Base-by-base conservation (phyloP, 257 asterid genomes). In the Primulina huaijiensis region DNA sequence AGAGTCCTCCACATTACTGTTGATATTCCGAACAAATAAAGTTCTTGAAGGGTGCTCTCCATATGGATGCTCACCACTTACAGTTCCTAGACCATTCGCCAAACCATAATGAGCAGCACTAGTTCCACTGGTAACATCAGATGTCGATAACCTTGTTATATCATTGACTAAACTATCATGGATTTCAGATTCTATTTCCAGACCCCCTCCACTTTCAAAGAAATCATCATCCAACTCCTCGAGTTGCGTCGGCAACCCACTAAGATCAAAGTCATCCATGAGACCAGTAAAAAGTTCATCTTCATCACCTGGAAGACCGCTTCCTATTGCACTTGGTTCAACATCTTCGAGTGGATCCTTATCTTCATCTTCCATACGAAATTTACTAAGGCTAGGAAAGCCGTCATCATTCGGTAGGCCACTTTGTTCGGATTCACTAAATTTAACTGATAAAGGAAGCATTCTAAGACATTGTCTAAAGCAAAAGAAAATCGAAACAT, bases 151-250 rank as follows among this genome's bases (percentile, higher is more conserved):
- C 77, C 83, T 81, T 46, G 92, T 78, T n/a, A 86, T 61, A 67
- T 88, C 95, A 70, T 84, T 80, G 69, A 74, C 74, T 11, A 85
- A 75, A 76, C 8, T 80, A 53, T 87, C 96, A 19, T 78, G 88
- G 79, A 63, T 33, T 38, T 90, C 98, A 58, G 76, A 62, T 29
- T 90, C 98, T 73, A 92, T 79, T 76, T 92, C 98, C 20, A 93
- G 64, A 3, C 98, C 98, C 63, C 98, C 98, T 73, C 95, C 97
- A 76, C 97, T 93, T 68, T 88, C 95, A 79, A 93, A 93, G 68
- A 93, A 78, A 78, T 93, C 98, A 81, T 90, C 98, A 35, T 93
- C 97, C 85, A 93, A 87, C 65, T 90, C 98, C 84, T 88, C 98
- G 34, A 88, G 79, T 70, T 92, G 97, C 76, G 95, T 83, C 59